Base-by-base conservation (phyloP, 176 grass and related monocot genomes). In the Hordeum marinum region DNA sequence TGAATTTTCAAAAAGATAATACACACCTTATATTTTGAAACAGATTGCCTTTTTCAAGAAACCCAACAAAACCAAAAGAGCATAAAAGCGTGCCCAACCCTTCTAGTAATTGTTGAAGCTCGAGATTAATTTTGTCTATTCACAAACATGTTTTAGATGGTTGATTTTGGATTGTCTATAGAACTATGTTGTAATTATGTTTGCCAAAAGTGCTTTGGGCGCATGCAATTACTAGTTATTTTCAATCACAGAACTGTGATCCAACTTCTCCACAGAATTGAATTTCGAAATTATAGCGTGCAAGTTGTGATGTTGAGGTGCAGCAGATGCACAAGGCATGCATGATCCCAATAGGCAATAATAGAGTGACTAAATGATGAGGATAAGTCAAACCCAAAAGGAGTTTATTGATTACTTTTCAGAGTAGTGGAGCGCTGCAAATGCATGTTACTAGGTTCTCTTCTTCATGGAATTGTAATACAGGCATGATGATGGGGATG, bases 381-480 rank as follows among this genome's bases (percentile, higher is more conserved):
- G 6, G 27, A 75, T 41, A 86, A 78, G 84, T 74, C 74, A 83
- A 86, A 73, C 65, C 65, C 41, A 46, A 48, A 54, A 58, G 82
- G 26, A 58, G 25, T 42, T 52, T 21, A 57, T 21, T 63, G 77
- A 64, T 68, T 76, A 43, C 55, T 90, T 78, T 90, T 43, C 21
- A 74, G 64, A 68, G 32, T 79, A 87, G 84, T 82, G 88, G 84
- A 75, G 73, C 36, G 15, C 13, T 31, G 54, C 74, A 83, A 66
- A 86, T 78, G 79, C 83, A 86, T 90, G 78, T 82, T 82, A 86
- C 72, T 54, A 34, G 31, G 42, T 52, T 54, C 4, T 34, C 48
- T 55, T 72, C 20, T 68, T 60, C 31, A 42, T 14, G 36, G 40
- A 7, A 85, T 20, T 80, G 68, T 68, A 69, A 50, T 62, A 50